phyloP scores from a whole-genome alignment of 192 early-diverging fungal genomes.

The Entomortierella chlamydospora region DNA sequence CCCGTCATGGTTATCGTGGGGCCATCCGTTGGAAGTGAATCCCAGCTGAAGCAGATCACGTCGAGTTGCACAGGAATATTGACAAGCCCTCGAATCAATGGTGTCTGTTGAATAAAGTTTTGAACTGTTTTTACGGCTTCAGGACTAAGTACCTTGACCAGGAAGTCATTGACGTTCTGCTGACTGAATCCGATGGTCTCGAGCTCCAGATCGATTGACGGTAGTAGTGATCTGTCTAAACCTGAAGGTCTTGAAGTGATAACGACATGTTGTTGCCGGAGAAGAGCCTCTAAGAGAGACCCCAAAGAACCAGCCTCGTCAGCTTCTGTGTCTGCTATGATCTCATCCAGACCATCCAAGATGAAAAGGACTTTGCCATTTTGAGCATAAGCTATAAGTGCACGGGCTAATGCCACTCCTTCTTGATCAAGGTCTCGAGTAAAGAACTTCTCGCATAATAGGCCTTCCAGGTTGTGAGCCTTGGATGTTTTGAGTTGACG shows the following conservation, averaged over 20 bases:
- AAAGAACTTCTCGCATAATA: no score
- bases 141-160: constrained; percentile 5
- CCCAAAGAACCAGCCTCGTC: constrained; percentile 5
- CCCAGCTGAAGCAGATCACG: constrained; percentile 29
- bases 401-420: no score
- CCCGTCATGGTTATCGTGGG: constrained; percentile 11
- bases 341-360: constrained; percentile 33
- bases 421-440: no score
- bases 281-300: background rate
- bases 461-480: no score
- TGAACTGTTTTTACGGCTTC: constrained; percentile 5
- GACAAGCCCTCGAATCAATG: constrained; percentile 20
- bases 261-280: constrained; percentile 8
- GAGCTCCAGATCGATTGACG: constrained; percentile 14
- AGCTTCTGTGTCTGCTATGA: background rate
- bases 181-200: constrained; percentile 25
- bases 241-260: constrained; percentile 21
- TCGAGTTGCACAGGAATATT: constrained; percentile 36
- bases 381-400: background rate
- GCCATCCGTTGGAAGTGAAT: constrained; percentile 11
- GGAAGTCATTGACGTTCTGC: constrained; percentile 9
- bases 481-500: no score
- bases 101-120: constrained; percentile 22
- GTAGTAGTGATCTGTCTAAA: background rate
- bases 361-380: constrained; percentile 26